phyloP scores from a whole-genome alignment of 2,329 filamentous ascomycete species.

The Emmonsia crescens region DNA sequence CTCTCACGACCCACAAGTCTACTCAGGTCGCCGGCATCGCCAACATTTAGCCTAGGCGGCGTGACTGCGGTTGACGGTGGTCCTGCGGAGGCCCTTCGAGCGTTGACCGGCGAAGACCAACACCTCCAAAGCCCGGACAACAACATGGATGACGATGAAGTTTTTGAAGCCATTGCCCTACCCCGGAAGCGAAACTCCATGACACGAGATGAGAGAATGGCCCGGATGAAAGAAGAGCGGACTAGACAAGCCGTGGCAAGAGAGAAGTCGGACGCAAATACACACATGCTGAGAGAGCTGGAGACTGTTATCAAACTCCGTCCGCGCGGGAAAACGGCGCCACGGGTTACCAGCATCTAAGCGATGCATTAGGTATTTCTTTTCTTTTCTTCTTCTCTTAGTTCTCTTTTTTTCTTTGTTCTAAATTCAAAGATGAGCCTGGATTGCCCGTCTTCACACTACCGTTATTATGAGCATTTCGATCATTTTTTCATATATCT shows the following conservation, averaged over 20 bases:
- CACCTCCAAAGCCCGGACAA: slow-evolving; percentile 20
- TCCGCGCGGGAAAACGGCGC: slow-evolving; percentile 21
- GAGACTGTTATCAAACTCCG: slow-evolving; percentile 71
- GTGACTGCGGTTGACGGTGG: slow-evolving; percentile 41
- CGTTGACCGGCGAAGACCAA: slow-evolving; percentile 60
- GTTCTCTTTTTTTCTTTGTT: not conserved
- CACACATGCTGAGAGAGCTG: slow-evolving; percentile 83
- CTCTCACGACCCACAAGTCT: slow-evolving; percentile 40
- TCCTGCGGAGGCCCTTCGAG: slow-evolving; percentile 60
- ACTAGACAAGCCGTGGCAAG: slow-evolving; percentile 59
- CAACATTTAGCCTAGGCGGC: slow-evolving; percentile 37
- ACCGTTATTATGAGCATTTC: not conserved
- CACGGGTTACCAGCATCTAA: slow-evolving; percentile 34
- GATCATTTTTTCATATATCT: not conserved
- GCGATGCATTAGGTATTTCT: not conserved
- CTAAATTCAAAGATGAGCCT: not conserved
- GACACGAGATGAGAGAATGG: slow-evolving; percentile 76
- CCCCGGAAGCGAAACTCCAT: slow-evolving; percentile 59
- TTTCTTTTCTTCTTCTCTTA: not conserved
- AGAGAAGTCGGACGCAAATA: slow-evolving; percentile 69
- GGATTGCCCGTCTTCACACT: not conserved
- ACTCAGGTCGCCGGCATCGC: slow-evolving; percentile 31
- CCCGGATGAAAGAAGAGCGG: slow-evolving; percentile 79
- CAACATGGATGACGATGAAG: slow-evolving; percentile 51
- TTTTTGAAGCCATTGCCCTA: slow-evolving; percentile 84